A percentile compares a stretch with the other conserved stretches of the same genome.
These are phyloP conservation scores for Hylodesmum podocarpum DNA, from an alignment of 306 rosid genomes.

Conservation along the genomic window DNA sequence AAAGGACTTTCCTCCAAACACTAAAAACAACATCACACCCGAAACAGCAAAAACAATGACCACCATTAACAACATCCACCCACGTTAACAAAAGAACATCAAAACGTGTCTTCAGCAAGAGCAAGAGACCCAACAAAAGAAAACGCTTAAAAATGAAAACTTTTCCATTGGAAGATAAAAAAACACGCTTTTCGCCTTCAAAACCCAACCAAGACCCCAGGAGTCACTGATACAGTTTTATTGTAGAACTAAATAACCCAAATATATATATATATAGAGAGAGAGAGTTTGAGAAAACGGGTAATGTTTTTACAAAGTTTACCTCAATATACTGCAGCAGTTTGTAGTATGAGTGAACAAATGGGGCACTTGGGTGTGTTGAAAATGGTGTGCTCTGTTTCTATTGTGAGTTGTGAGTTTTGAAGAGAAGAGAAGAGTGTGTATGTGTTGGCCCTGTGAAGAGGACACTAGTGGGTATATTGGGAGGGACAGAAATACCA, in stretches of 20 bases:
- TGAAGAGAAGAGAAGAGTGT: neutral
- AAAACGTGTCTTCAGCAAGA: neutral
- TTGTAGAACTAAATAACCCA: neutral
- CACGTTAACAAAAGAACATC: neutral
- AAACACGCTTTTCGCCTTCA: slow-evolving; percentile 23
- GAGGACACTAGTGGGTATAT: slow-evolving; percentile 2
- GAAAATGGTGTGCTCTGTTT: slow-evolving; percentile 12
- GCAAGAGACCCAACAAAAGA: neutral
- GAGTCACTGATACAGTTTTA: neutral
- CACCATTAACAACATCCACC: neutral
- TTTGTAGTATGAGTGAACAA: neutral
- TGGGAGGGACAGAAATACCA: slow-evolving; percentile 29
- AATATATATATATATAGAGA: neutral
- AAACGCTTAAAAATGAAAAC: slow-evolving; percentile 14
- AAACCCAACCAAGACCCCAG: neutral
- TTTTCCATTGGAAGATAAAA: neutral
- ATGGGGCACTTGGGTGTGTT: neutral
- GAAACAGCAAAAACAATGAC: slow-evolving; percentile 13
- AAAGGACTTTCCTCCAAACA: slow-evolving; percentile 39
- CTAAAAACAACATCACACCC: slow-evolving; percentile 37
- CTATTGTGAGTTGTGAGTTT: neutral
- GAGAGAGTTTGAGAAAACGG: neutral
- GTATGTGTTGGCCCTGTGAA: neutral
- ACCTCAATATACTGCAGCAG: slow-evolving; percentile 22
- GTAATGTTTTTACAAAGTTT: neutral